phyloP scores from a whole-genome alignment of 768 basidiomycete genomes.

The Collybiopsis luxurians region DNA sequence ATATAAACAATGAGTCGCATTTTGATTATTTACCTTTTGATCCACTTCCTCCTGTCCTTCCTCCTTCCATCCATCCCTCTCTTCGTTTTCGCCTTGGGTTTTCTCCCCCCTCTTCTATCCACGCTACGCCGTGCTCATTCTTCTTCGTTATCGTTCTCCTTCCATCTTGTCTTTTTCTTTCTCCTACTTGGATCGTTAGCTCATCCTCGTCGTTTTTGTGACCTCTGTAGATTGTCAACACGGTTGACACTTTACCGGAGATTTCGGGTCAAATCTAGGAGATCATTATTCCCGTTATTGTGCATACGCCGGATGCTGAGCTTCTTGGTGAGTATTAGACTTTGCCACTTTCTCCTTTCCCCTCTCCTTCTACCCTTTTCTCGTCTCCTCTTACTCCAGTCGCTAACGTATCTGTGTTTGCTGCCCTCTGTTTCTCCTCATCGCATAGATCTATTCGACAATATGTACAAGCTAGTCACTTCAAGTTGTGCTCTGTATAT shows the following conservation, averaged over 20 bases:
- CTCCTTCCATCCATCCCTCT: no score
- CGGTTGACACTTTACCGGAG: conserved; percentile 70
- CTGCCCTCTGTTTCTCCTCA: not conserved
- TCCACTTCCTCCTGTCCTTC: no score
- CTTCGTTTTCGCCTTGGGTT: no score
- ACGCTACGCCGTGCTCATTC: no score
- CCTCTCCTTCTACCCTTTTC: no score
- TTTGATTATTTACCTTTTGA: no score
- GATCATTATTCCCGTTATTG: conserved; percentile 74
- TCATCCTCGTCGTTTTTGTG: not conserved
- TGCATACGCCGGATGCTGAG: conserved; percentile 74
- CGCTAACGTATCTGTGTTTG: no score
- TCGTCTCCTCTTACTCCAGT: no score
- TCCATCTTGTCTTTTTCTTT: no score
- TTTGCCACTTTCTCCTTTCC: no score
- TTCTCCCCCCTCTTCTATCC: no score
- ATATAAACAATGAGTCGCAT: conserved; percentile 65
- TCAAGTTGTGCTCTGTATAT: conserved; percentile 72
- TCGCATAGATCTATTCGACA: conserved; percentile 74
- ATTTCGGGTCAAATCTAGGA: conserved; percentile 80
- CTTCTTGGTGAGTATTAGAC: conserved; percentile 55
- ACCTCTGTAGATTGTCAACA: conserved; percentile 69
- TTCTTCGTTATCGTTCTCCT: not conserved
- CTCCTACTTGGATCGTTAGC: no score
- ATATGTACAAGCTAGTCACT: conserved; percentile 84